Base-by-base conservation (phyloP, 768 basidiomycete species). In the Tephrocybe sp. region DNA sequence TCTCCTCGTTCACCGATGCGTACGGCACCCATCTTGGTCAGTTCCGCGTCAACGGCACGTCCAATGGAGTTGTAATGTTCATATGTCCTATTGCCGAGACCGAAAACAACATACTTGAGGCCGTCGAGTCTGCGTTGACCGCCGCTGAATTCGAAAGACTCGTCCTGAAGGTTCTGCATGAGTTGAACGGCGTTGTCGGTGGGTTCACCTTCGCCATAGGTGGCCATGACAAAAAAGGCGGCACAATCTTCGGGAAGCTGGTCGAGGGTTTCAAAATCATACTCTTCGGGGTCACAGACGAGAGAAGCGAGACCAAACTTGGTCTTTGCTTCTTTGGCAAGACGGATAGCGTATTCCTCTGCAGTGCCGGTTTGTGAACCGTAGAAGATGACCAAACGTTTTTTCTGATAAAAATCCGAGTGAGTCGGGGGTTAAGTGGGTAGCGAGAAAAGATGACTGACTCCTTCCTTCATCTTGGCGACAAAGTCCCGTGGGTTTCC, bases 301-400 rank as follows among this genome's bases (percentile, higher is more conserved):
- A 98, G 84, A 6, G 94, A 97, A 9, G 92, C 88, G 13, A 97
- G 78, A 42, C 95, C 95, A 55, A 91, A 99, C 64, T 95, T 92
- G 53, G 90, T 80, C 71, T 99, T 99, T 33, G 92, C 93, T 66
- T 99, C 95, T 73, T 98, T 98, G 12, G 95, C 95, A 9, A 99
- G 80, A 66, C 97, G 89, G 58, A 95, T 93, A 34, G 94, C 94
- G 58, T 94, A 97, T 67, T 99, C 95, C 68, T 98, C 97, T 2
- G 95, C 95, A 13, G 95, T 99, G 49, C 95, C 95, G 0, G 95
- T 99, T 65, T 99, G 95, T 18, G 95, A 97, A 50, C 95, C 95
- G 63, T 97, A 99, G 67, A 99, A 95, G 62, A 98, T 97, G 60
- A 91, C 89, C 13, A 95, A 74, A 53, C 94, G 91, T 69, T 97